A percentile compares a stretch with the other conserved stretches of the same genome.
These are phyloP conservation scores for Nicotiana otophora DNA, from an alignment of 257 asterid genomes.

Conservation along the genomic window DNA sequence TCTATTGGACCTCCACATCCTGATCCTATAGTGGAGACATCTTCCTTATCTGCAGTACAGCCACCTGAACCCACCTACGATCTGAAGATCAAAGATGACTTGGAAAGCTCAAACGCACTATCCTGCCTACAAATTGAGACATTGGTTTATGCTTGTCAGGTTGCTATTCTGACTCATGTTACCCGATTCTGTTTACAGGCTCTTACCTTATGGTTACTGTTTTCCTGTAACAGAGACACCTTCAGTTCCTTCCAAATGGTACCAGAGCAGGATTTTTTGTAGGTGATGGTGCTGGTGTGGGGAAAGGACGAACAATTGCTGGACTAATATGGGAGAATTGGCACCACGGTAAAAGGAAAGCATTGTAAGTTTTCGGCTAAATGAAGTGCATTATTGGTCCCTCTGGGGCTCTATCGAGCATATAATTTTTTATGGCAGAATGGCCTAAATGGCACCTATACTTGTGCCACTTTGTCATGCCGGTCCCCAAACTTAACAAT, in stretches of 20 bases:
- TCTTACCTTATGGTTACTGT: conserved; percentile 17
- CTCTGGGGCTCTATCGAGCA: too few species aligned
- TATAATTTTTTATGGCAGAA: too few species aligned
- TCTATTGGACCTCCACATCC: conserved; percentile 94
- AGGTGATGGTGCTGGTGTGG: conserved; percentile 99
- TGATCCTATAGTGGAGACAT: conserved; percentile 94
- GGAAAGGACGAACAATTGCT: conserved; percentile 97
- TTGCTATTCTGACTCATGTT: conserved; percentile 26
- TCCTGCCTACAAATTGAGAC: conserved; percentile 99
- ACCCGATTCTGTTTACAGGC: conserved; percentile 11
- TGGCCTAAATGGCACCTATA: too few species aligned
- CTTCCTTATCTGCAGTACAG: conserved; percentile 85
- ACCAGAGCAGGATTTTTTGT: conserved; percentile 94
- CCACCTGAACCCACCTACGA: conserved; percentile 94
- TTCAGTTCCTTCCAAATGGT: conserved; percentile 82
- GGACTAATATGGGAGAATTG: conserved; percentile 99
- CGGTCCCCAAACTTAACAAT: too few species aligned
- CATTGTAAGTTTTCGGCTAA: conserved; percentile 55
- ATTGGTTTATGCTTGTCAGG: conserved; percentile 96
- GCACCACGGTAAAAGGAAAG: conserved; percentile 81
- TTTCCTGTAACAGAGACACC: conserved; percentile 67
- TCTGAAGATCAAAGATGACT: conserved; percentile 65
- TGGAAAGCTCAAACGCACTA: conserved; percentile 68
- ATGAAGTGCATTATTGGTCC: neutral
- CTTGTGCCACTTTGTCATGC: too few species aligned